These are phyloP conservation scores for Debaryomyces subglobosus DNA, from an alignment of 1,139 yeast genomes.

Conservation along the genomic window DNA sequence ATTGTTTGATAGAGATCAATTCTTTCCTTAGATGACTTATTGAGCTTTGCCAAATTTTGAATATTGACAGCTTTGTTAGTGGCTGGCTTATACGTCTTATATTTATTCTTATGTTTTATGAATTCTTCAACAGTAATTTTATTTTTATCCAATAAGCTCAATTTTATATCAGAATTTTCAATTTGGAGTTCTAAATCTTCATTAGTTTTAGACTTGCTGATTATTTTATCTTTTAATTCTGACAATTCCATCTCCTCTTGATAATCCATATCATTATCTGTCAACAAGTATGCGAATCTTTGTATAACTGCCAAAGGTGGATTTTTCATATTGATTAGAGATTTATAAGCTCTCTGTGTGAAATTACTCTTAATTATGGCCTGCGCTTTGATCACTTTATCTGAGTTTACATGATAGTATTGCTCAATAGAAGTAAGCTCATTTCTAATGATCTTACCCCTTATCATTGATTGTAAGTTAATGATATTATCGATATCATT, in stretches of 20 bases:
- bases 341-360: conserved; percentile 73
- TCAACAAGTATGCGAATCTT: conserved; percentile 74
- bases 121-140: conserved; percentile 80
- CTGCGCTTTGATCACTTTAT: conserved; percentile 70
- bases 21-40: conserved; percentile 42
- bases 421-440: conserved; percentile 41
- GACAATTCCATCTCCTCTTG: conserved; percentile 76
- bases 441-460: conserved; percentile 49
- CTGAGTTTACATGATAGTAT: conserved; percentile 59
- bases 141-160: conserved; percentile 76
- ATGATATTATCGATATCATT: conserved; percentile 43
- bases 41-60: conserved; percentile 35
- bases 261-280: conserved; percentile 74
- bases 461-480: conserved; percentile 50
- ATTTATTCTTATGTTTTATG: conserved; percentile 54
- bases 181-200: conserved; percentile 73
- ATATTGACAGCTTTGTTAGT: conserved; percentile 17
- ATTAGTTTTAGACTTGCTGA: conserved; percentile 63
- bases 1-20: conserved; percentile 73
- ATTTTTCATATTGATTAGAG: conserved; percentile 65
- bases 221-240: conserved; percentile 65
- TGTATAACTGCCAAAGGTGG: conserved; percentile 81
- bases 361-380: conserved; percentile 69
- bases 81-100: conserved; percentile 25
- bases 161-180: conserved; percentile 80